Evolutionary conservation across 257 asterid genomes (phyloP).

Genomic region (Paulownia fortunei): DNA sequence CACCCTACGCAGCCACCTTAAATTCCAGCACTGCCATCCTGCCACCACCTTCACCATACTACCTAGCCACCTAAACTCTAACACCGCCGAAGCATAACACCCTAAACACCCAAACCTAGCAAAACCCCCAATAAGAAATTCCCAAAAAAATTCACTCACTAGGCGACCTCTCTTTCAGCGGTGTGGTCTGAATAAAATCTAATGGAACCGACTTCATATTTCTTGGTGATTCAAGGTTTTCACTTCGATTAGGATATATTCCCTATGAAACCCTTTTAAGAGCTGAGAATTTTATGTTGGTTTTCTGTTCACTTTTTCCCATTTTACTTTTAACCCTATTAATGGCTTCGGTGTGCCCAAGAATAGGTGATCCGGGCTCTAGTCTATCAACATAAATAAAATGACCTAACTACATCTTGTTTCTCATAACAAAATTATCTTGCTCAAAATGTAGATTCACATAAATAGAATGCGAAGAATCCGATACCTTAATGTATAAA

Average conservation of each 20-base stretch:
- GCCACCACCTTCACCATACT: too few relatives aligned
- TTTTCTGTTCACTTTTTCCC: constrained; percentile 50
- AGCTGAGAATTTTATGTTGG: constrained; percentile 44
- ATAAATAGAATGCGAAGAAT: constrained; percentile 86
- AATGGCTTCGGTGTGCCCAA: constrained; percentile 92
- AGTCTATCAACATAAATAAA: constrained; percentile 77
- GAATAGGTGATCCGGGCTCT: constrained; percentile 94
- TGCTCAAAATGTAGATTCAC: constrained; percentile 83
- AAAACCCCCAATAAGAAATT: too few relatives aligned
- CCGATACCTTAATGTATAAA: constrained; percentile 81
- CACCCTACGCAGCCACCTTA: too few relatives aligned
- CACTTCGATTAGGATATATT: constrained; percentile 42
- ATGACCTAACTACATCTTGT: constrained; percentile 88
- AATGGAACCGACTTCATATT: constrained; percentile 74
- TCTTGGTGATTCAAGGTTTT: constrained; percentile 52
- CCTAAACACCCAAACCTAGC: too few relatives aligned
- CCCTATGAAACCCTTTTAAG: constrained; percentile 90
- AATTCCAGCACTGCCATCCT: too few relatives aligned
- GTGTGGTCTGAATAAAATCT: constrained; percentile 93
- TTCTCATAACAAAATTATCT: constrained; percentile 88
- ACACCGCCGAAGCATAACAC: too few relatives aligned
- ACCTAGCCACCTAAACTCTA: too few relatives aligned
- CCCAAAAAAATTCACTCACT: constrained; percentile 56
- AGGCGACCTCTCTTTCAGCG: constrained; percentile 67
- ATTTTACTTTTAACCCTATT: constrained; percentile 74